phyloP scores from a whole-genome alignment of 768 basidiomycete genomes.

The Serpula lacrymans region DNA sequence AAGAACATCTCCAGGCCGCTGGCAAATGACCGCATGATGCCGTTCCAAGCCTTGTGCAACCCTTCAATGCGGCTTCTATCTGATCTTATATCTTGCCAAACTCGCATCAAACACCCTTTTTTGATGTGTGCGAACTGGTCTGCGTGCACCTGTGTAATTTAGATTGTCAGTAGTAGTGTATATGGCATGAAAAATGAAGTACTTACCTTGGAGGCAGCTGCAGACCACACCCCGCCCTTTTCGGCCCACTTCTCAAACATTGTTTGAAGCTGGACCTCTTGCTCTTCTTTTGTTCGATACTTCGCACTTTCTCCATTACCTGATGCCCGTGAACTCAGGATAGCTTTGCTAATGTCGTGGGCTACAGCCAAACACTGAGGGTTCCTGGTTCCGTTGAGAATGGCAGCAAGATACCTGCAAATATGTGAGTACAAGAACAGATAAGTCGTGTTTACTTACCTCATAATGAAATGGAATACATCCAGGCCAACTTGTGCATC shows the following conservation, averaged over 20 bases:
- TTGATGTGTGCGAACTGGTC: conserved; percentile 24
- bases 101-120: conserved; percentile 23
- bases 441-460: conserved; percentile 9
- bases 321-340: conserved; percentile 9
- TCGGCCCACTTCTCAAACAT: conserved; percentile 12
- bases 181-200: too few species aligned
- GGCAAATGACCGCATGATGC: conserved; percentile 13
- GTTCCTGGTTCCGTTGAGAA: conserved; percentile 10
- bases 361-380: conserved; percentile 1
- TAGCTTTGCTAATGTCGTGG: conserved; percentile 8
- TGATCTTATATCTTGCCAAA: conserved; percentile 14
- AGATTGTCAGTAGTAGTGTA: too few species aligned
- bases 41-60: conserved; percentile 27
- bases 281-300: conserved; percentile 17
- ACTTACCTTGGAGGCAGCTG: conserved; percentile 14
- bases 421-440: neutral
- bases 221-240: conserved; percentile 16
- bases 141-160: conserved; percentile 22
- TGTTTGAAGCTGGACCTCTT: conserved; percentile 10
- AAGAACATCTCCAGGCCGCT: conserved; percentile 19
- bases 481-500: conserved; percentile 4
- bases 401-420: conserved; percentile 9
- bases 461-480: conserved; percentile 16
- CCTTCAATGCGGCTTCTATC: conserved; percentile 29
- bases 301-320: conserved; percentile 5